A percentile compares a stretch with the other conserved stretches of the same genome.
Conservation (phyloP, 164 flowering plant genomes). For the Buxus sempervirens region DNA sequence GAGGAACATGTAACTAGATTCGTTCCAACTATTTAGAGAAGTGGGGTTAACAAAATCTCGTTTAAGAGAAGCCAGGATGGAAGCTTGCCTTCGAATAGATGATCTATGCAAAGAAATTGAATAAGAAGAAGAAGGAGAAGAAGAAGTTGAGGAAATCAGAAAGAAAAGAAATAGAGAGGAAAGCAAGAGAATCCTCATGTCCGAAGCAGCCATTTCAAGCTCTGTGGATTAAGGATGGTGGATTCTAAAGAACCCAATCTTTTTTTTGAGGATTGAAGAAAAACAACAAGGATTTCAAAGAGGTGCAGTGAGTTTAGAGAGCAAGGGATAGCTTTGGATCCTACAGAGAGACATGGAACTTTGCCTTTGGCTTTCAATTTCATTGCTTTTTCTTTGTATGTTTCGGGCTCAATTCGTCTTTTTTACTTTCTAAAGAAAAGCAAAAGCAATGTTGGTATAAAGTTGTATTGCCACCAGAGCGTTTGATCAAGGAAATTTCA, state of each 20-base stretch:
- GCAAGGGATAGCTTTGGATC: slow-evolving; percentile 15
- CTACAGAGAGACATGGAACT: slow-evolving; percentile 1
- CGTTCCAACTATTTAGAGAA: slow-evolving; percentile 39
- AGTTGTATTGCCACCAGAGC: slow-evolving; percentile 15
- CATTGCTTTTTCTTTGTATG: slow-evolving; percentile 16
- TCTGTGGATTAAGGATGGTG: slow-evolving; percentile 6
- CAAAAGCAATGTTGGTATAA: slow-evolving; percentile 32
- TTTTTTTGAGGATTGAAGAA: slow-evolving; percentile 17
- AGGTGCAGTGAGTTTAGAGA: slow-evolving; percentile 8
- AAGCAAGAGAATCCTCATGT: slow-evolving; percentile 20
- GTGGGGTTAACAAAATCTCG: slow-evolving; percentile 27
- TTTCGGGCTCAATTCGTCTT: slow-evolving; percentile 24
- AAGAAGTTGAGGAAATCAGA: background rate
- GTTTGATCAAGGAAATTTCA: slow-evolving; percentile 11
- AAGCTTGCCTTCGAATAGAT: slow-evolving; percentile 42
- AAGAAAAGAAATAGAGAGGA: slow-evolving; percentile 17
- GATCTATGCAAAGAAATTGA: slow-evolving; percentile 28
- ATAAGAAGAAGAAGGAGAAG: slow-evolving; percentile 19
- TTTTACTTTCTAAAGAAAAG: slow-evolving; percentile 43
- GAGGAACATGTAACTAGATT: slow-evolving; percentile 38
- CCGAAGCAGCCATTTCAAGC: slow-evolving; percentile 31
- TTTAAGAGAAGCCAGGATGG: slow-evolving; percentile 44
- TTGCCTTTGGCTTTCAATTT: slow-evolving; percentile 7
- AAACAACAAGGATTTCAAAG: slow-evolving; percentile 13
- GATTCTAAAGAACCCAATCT: slow-evolving; percentile 13